Evolutionary conservation across 2,329 filamentous ascomycete species (phyloP).

Genomic region (Nemania sp.): DNA sequence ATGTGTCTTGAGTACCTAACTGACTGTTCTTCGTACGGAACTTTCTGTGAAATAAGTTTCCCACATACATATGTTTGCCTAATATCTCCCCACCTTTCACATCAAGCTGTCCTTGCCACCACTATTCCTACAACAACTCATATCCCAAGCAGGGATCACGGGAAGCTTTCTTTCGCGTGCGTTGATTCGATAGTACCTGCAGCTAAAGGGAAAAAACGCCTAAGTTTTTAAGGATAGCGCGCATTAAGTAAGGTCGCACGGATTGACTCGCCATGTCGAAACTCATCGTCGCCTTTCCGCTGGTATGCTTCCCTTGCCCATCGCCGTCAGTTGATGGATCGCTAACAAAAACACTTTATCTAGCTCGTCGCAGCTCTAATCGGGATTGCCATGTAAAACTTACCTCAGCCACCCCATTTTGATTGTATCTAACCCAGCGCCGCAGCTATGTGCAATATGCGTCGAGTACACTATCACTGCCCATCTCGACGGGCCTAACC

Average conservation of each 20-base stretch:
- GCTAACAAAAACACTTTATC: slow-evolving; percentile 31
- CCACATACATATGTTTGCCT: slow-evolving; percentile 15
- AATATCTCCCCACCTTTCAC: slow-evolving; percentile 10
- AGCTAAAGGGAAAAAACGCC: neutral
- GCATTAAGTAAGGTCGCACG: neutral
- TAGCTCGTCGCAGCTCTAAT: slow-evolving; percentile 39
- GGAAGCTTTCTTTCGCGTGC: neutral
- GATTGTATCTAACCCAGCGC: slow-evolving; percentile 25
- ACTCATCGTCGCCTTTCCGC: slow-evolving; percentile 28
- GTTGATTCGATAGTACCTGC: neutral
- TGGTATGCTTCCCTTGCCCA: slow-evolving; percentile 20
- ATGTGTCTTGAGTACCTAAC: too few species aligned
- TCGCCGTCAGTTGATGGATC: neutral
- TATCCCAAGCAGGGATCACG: neutral
- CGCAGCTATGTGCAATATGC: slow-evolving; percentile 49
- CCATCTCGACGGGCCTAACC: slow-evolving; percentile 47
- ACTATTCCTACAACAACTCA: neutral
- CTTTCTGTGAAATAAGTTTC: too few species aligned
- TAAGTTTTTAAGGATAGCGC: neutral
- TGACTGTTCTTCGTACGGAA: too few species aligned
- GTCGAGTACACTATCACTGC: slow-evolving; percentile 47
- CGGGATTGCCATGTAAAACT: slow-evolving; percentile 37
- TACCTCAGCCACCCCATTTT: neutral
- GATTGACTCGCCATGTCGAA: slow-evolving; percentile 24
- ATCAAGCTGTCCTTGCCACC: neutral